phyloP scores from a whole-genome alignment of 495 filamentous ascomycete species.

The Bacidia rubella region DNA sequence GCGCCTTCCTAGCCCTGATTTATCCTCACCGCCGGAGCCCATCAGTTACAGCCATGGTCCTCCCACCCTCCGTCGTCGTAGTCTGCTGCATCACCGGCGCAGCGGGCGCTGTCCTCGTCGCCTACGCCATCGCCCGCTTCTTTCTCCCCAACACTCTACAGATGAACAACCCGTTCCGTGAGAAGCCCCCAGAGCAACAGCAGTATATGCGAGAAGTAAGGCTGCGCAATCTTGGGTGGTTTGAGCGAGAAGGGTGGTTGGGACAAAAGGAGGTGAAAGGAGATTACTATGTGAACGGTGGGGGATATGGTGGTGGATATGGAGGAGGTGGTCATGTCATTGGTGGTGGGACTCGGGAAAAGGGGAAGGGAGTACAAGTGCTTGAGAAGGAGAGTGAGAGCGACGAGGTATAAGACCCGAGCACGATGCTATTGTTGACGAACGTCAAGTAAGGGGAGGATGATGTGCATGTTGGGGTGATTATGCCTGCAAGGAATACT shows the following conservation, averaged over 20 bases:
- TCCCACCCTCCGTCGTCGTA: background rate
- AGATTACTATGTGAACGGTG: background rate
- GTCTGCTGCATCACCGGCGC: background rate
- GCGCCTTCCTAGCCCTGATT: too few relatives aligned
- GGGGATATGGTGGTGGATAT: background rate
- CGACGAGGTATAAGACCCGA: background rate
- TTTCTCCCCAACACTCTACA: background rate
- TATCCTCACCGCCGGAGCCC: too few relatives aligned
- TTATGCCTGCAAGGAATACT: too few relatives aligned
- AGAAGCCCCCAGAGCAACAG: background rate
- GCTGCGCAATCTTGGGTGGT: background rate
- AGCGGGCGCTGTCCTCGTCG: background rate
- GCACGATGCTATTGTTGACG: background rate
- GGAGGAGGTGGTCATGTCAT: background rate
- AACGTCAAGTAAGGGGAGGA: background rate
- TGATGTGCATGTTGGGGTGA: background rate
- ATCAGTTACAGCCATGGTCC: too few relatives aligned
- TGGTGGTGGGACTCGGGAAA: background rate
- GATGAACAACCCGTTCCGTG: background rate
- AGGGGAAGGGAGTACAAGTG: background rate
- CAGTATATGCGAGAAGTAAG: background rate
- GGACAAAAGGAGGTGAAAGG: background rate
- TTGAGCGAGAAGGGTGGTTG: background rate
- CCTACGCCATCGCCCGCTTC: background rate
- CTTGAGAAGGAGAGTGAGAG: background rate